Evolutionary conservation across 441 rosid genomes (phyloP).

Genomic region (Syzygium syzygioides): DNA sequence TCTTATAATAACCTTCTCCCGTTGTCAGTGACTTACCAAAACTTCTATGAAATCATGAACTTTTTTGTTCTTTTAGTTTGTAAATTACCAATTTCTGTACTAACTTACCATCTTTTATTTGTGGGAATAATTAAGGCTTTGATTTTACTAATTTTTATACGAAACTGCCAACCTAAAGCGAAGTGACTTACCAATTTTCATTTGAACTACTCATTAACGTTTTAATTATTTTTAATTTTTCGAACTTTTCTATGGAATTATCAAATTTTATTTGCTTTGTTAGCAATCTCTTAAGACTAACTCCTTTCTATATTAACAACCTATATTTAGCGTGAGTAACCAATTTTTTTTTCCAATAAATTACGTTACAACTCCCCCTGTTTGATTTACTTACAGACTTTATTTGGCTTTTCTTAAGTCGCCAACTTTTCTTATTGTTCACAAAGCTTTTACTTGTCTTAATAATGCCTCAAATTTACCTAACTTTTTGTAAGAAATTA

Average conservation of each 20-base stretch:
- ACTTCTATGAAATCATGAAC: not conserved
- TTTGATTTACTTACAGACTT: not conserved
- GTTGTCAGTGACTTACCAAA: not conserved
- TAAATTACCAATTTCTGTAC: not conserved
- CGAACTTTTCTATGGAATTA: not conserved
- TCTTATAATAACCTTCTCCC: too few species aligned
- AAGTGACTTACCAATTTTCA: not conserved
- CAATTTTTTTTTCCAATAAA: not conserved
- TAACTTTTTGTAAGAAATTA: not conserved
- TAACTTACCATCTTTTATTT: not conserved
- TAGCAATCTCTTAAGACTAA: not conserved
- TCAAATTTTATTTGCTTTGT: not conserved
- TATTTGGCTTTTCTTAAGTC: not conserved
- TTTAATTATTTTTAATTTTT: not conserved
- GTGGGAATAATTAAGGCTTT: not conserved
- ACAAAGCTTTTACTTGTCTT: not conserved
- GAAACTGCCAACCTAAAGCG: not conserved
- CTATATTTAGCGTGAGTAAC: not conserved
- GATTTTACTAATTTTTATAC: not conserved
- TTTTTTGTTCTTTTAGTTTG: not conserved
- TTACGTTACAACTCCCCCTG: not conserved
- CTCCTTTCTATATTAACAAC: not conserved
- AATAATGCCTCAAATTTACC: not conserved
- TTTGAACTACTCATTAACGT: not conserved
- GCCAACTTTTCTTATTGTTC: not conserved